Evolutionary conservation across 1,284 basidiomycete genomes (phyloP), one percentile per base, ranked within the genome.

Genomic region (Hypsizygus ulmarius): DNA sequence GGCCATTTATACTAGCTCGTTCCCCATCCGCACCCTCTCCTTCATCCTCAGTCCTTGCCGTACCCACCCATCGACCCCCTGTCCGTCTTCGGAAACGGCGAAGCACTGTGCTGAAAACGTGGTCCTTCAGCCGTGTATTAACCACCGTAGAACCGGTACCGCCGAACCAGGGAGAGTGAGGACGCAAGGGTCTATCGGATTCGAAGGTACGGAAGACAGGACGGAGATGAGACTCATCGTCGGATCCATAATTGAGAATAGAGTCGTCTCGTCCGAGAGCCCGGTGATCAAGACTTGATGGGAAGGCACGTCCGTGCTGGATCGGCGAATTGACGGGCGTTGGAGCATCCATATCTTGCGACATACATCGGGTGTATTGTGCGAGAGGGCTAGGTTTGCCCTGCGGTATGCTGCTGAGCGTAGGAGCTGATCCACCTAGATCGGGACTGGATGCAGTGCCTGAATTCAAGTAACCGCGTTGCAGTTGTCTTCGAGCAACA

Each of bases 121-220:
- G 92, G 61, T 97, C 93, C 68, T 93, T 94, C 50, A 97, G 73
- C 64, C 83, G 90, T 35, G 88, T 92, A 65, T 97, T 97, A 47
- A 97, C 93, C 38, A 85, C 81, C 1, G 94, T 97, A 11, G 90
- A 92, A 0, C 94, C 94, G 1, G 84, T 90, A 2, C 94, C 94
- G 32, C 87, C 89, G 58, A 90, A 92, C 75, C 75, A 74, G 51
- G 78, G 74, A 9, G 73, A 67, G 25, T 67, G 71, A 11, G 65
- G 61, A 7, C 57, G 59, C 7, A 68, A 46, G 7, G 50, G 52
- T 39, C 63, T 61, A 35, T 77, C 76, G 3, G 74, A 73, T 52
- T 62, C 59, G 50, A 68, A 71, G 10, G 67, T 54, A 14, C 68
- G 64, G 14, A 79, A 55, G 27, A 54, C 58, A 21, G 71, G 72